Evolutionary conservation across 352 stramenopile genomes (phyloP).

Genomic region (Globisporangium splendens): DNA sequence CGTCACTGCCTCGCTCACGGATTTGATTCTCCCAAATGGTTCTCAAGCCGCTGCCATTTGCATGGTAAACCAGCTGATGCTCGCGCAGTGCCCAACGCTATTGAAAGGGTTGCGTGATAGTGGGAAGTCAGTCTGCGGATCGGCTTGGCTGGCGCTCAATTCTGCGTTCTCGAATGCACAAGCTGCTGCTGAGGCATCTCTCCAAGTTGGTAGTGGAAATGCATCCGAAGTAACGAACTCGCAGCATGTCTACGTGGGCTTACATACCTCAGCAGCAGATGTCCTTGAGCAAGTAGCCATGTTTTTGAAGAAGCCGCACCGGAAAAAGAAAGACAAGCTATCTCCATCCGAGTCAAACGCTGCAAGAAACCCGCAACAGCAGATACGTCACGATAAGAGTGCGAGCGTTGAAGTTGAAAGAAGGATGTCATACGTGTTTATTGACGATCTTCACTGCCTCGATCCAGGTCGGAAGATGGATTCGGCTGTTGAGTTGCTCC

Average conservation of each 20-base stretch:
- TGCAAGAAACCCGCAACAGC: not conserved
- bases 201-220: not conserved
- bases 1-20: not conserved
- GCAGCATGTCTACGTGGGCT: slow-evolving; percentile 15
- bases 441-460: slow-evolving; percentile 63
- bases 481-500: slow-evolving; percentile 41
- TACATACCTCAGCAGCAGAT: slow-evolving; percentile 5
- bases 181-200: not conserved
- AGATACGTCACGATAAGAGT: not conserved
- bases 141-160: slow-evolving; percentile 23
- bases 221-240: not conserved
- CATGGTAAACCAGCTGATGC: slow-evolving; percentile 44
- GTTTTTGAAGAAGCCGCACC: slow-evolving; percentile 7
- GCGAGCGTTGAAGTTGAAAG: not conserved
- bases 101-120: slow-evolving; percentile 37
- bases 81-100: slow-evolving; percentile 29
- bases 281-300: slow-evolving; percentile 11
- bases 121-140: slow-evolving; percentile 47
- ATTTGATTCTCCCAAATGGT: slow-evolving; percentile 36
- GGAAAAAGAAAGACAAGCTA: not conserved
- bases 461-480: slow-evolving; percentile 18
- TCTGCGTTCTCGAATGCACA: slow-evolving; percentile 38
- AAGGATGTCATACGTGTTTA: slow-evolving; percentile 31
- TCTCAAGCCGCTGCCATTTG: slow-evolving; percentile 35
- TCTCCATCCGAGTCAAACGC: not conserved